phyloP scores from a whole-genome alignment of 2,329 filamentous ascomycete species.

The Hymenoscyphus linearis region DNA sequence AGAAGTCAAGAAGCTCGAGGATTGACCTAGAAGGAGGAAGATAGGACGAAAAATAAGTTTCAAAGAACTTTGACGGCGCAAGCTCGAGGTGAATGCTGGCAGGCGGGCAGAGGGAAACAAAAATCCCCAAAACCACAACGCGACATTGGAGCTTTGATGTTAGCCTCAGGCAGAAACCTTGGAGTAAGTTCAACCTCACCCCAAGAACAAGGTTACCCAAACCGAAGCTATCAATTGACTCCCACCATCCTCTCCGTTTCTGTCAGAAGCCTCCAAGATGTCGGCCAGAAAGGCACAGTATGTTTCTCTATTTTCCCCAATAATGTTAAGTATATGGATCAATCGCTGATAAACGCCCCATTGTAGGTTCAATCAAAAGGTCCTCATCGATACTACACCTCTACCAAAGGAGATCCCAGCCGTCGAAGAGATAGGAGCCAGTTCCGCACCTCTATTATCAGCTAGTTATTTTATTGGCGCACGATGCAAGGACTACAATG shows the following conservation, averaged over 20 bases:
- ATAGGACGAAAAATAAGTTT: neutral
- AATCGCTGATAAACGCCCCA: conserved; percentile 7
- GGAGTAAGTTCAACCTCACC: conserved; percentile 24
- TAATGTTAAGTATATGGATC: neutral
- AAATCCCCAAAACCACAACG: neutral
- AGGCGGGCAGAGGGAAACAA: neutral
- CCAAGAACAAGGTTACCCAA: conserved; percentile 21
- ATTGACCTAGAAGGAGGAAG: neutral
- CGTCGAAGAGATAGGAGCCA: conserved; percentile 89
- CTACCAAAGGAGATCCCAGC: conserved; percentile 87
- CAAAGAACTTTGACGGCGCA: neutral
- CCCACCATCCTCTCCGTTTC: conserved; percentile 18
- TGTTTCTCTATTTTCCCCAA: neutral
- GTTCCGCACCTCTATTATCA: conserved; percentile 84
- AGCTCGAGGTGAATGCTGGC: neutral
- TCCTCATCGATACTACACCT: conserved; percentile 92
- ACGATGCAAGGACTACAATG: conserved; percentile 90
- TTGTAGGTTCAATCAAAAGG: conserved; percentile 84
- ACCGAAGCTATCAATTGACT: conserved; percentile 33
- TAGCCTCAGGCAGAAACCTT: neutral
- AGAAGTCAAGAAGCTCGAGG: neutral
- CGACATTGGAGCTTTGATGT: neutral
- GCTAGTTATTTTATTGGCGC: conserved; percentile 97
- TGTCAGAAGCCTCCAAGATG: conserved; percentile 26
- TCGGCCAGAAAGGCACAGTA: conserved; percentile 28